These are phyloP conservation scores for Silene vulgaris DNA, from an alignment of 179 eudicot genomes.

Conservation along the genomic window DNA sequence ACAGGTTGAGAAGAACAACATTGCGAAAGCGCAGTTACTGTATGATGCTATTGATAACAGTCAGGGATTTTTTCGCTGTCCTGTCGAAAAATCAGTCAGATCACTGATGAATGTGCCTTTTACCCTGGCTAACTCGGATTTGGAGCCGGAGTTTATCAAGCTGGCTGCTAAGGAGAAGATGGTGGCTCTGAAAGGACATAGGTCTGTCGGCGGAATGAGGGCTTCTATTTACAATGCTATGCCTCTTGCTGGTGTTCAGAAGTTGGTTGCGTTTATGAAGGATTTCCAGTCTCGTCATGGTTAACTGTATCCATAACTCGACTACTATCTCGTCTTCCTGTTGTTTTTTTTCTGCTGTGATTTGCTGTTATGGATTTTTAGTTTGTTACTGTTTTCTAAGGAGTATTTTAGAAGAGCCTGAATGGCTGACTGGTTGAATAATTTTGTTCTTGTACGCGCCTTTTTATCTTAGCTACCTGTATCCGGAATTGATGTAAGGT, in stretches of 20 bases:
- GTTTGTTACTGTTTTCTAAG: no score
- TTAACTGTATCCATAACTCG: slow-evolving; percentile 21
- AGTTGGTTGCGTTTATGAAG: slow-evolving; percentile 90
- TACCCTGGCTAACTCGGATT: slow-evolving; percentile 68
- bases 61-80: slow-evolving; percentile 72
- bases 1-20: slow-evolving; percentile 84
- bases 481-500: no score
- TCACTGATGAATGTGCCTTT: slow-evolving; percentile 98
- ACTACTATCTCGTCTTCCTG: not conserved
- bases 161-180: slow-evolving; percentile 86
- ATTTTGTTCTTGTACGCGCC: not conserved
- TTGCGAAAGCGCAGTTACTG: slow-evolving; percentile 52
- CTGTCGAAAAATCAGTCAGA: slow-evolving; percentile 92
- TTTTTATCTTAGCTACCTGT: not conserved
- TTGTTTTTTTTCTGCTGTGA: not conserved
- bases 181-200: slow-evolving; percentile 90
- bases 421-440: not conserved
- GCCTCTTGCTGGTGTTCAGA: slow-evolving; percentile 95
- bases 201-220: slow-evolving; percentile 95
- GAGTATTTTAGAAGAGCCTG: not conserved
- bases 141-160: slow-evolving; percentile 72
- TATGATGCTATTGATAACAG: slow-evolving; percentile 78
- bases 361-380: not conserved
- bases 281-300: slow-evolving; percentile 87
- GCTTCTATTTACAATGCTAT: slow-evolving; percentile 98